phyloP scores from a whole-genome alignment of 805 yeast species.

The Nakazawaea anatomiae region DNA sequence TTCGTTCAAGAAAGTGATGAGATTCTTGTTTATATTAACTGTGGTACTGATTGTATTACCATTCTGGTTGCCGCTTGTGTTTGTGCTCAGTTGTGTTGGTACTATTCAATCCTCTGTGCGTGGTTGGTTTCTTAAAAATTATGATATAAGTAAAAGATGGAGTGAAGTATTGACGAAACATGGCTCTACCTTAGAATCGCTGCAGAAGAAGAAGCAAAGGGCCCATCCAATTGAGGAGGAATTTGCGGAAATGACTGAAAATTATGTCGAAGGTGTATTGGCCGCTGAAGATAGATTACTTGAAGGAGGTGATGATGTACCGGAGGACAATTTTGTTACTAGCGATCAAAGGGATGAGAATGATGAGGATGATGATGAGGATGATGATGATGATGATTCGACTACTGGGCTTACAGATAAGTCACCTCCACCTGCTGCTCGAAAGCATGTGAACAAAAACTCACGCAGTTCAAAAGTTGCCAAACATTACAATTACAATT shows the following conservation, averaged over 20 bases:
- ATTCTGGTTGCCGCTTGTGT: constrained; percentile 43
- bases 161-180: constrained; percentile 18
- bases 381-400: background rate
- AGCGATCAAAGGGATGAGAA: background rate
- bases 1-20: constrained; percentile 10
- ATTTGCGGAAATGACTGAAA: constrained; percentile 13
- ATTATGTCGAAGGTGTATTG: constrained; percentile 10
- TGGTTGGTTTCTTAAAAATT: background rate
- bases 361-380: background rate
- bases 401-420: background rate
- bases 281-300: constrained; percentile 5
- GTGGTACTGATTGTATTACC: constrained; percentile 29
- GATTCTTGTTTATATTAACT: constrained; percentile 18
- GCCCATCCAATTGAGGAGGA: constrained; percentile 9
- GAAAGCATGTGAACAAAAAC: background rate
- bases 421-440: background rate
- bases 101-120: constrained; percentile 6
- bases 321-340: background rate
- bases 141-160: constrained; percentile 13
- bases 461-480: background rate
- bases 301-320: background rate
- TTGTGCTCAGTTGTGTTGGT: constrained; percentile 22
- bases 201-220: constrained; percentile 10
- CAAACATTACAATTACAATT: constrained; percentile 2
- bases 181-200: constrained; percentile 16